Evolutionary conservation across 164 flowering plant species (phyloP).

Genomic region (Magnolia changhungtana): DNA sequence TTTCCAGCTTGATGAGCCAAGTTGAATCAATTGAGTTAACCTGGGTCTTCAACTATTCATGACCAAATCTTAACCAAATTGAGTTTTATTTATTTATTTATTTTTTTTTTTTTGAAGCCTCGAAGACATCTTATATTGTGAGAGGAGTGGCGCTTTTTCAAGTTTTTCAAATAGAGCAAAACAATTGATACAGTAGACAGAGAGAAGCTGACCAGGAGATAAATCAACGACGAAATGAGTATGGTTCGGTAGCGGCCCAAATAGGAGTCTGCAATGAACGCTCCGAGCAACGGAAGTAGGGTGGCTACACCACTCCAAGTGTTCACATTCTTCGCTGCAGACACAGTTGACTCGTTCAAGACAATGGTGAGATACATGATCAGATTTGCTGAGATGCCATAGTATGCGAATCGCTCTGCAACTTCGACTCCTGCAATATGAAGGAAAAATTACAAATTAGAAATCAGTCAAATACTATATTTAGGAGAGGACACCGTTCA

Average conservation of each 20-base stretch:
- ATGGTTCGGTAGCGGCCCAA: conserved; percentile 15
- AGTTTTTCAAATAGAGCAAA: no score
- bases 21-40: no score
- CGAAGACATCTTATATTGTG: no score
- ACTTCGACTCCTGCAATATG: conserved; percentile 13
- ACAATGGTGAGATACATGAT: conserved; percentile 14
- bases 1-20: no score
- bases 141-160: no score
- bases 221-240: conserved; percentile 11
- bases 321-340: conserved; percentile 18
- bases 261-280: conserved; percentile 18
- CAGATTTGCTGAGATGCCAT: conserved; percentile 10
- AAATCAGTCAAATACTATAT: neutral
- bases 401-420: conserved; percentile 18
- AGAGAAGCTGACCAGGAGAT: conserved; percentile 8
- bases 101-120: no score
- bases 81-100: no score
- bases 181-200: neutral
- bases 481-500: neutral
- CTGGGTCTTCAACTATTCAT: no score
- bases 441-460: neutral
- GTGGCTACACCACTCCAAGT: conserved; percentile 17
- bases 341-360: neutral
- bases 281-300: conserved; percentile 16
- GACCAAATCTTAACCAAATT: no score